phyloP scores from a whole-genome alignment of 2,329 filamentous ascomycete genomes.

The Pseudocercospora fuligena region DNA sequence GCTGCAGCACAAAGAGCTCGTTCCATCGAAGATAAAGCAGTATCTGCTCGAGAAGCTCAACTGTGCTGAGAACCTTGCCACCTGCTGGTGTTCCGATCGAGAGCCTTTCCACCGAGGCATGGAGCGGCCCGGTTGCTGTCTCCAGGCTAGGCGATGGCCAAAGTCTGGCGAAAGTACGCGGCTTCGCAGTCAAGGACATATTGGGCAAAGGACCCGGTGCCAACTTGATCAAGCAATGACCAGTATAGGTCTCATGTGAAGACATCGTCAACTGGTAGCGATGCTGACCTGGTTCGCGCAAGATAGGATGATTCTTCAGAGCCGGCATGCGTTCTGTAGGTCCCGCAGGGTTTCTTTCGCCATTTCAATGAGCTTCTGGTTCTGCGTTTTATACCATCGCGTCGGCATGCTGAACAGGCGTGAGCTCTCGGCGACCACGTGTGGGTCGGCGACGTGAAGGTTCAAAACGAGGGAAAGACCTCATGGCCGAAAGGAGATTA shows the following conservation, averaged over 20 bases:
- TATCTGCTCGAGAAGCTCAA: conserved; percentile 23
- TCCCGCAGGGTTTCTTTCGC: neutral
- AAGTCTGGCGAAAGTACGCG: conserved; percentile 6
- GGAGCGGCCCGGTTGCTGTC: neutral
- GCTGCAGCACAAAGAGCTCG: conserved; percentile 12
- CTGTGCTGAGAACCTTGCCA: conserved; percentile 15
- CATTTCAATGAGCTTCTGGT: neutral
- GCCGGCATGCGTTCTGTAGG: neutral
- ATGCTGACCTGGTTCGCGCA: neutral
- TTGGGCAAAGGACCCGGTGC: neutral
- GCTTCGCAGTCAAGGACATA: neutral
- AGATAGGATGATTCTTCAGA: neutral
- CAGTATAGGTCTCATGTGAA: neutral
- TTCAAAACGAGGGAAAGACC: neutral
- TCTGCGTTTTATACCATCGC: neutral
- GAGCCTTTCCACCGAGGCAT: neutral
- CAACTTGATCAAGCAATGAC: neutral
- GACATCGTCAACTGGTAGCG: neutral
- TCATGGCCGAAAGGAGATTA: neutral
- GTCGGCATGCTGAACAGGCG: neutral
- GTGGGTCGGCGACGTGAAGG: neutral
- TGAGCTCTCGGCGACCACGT: neutral
- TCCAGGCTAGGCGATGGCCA: conserved; percentile 9
- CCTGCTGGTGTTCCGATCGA: neutral
- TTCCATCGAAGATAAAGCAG: conserved; percentile 15